Percentiles rank a stretch among this genome's conserved stretches.
phyloP scores from a whole-genome alignment of 768 basidiomycete species.

The Kwoniella dejecticola region DNA sequence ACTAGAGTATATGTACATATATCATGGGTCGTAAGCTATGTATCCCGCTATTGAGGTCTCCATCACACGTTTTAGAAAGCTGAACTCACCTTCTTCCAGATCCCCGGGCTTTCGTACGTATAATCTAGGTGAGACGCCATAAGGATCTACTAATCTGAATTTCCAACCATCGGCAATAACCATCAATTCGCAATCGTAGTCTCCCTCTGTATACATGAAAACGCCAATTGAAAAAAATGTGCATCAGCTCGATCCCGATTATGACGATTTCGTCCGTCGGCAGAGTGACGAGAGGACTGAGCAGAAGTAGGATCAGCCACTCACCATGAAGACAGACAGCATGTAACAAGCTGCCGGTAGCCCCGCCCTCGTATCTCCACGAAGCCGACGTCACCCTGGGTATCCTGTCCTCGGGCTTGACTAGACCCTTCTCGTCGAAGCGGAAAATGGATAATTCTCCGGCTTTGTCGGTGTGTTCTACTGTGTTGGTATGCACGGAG shows the following conservation, averaged over 20 bases:
- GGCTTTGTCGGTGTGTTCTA: constrained; percentile 86
- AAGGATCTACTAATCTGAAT: constrained; percentile 66
- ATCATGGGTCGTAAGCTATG: too few species aligned
- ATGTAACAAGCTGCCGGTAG: constrained; percentile 86
- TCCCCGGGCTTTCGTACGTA: constrained; percentile 75
- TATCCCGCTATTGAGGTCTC: too few species aligned
- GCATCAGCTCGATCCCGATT: background rate
- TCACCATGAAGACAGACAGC: constrained; percentile 79
- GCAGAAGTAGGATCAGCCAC: background rate
- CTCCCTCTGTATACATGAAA: constrained; percentile 55
- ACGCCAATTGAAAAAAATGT: too few species aligned
- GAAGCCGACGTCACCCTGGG: constrained; percentile 88
- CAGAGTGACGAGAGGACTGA: too few species aligned
- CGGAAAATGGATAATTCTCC: constrained; percentile 74
- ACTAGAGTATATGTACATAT: constrained; percentile 15
- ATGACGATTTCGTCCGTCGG: too few species aligned
- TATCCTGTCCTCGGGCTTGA: constrained; percentile 80
- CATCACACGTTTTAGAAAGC: too few species aligned
- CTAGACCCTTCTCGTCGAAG: constrained; percentile 78
- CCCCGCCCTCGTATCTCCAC: constrained; percentile 95
- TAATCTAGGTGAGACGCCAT: constrained; percentile 80
- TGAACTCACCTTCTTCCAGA: constrained; percentile 29
- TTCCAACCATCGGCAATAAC: constrained; percentile 78
- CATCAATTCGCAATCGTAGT: constrained; percentile 91
- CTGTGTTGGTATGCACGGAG: constrained; percentile 64